Evolutionary conservation across 345 rosid genomes (phyloP), one percentile per base, ranked within the genome.

Genomic region (Passiflora organensis): DNA sequence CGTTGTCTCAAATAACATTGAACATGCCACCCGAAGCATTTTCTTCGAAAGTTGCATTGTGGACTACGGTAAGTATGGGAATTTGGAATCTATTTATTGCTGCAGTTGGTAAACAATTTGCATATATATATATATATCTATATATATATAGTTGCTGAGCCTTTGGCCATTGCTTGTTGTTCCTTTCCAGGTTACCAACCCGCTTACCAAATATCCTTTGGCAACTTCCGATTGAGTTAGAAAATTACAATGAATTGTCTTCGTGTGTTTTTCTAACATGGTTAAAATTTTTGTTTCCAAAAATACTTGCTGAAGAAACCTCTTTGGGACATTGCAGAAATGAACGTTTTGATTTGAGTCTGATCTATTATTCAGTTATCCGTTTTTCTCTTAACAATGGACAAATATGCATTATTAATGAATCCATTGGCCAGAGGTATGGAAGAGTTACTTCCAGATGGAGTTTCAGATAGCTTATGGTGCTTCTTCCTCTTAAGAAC

Each of bases 181-280:
- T 53, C 39, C 20, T 50, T 48, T 56, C 15, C 82, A 91, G 98
- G 96, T 88, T 60, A 71, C 82, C 71, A 91, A 61, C 72, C 98
- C 98, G n/a, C 80, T 91, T 53, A 87, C 96, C 11, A 91, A 91
- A 79, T 88, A 82, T 82, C 87, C 87, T 81, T 81, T 76, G 38
- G 13, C 13, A n/a, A 43, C 9, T 48, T 22, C 18, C n/a, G 28
- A 14, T 61, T 39, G 56, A 36, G 22, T 37, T 18, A 22, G 28
- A 19, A 47, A 44, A 32, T 20, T 28, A 28, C 34, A 28, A 28
- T n/a, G n/a, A n/a, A n/a, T n/a, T n/a, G n/a, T n/a, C n/a, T n/a
- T n/a, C n/a, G n/a, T n/a, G n/a, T n/a, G n/a, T n/a, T n/a, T n/a
- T n/a, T n/a, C n/a, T n/a, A n/a, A n/a, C n/a, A n/a, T n/a, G n/a